Conservation (phyloP, 192 early-diverging fungal species). For the Coemansia sp. region DNA sequence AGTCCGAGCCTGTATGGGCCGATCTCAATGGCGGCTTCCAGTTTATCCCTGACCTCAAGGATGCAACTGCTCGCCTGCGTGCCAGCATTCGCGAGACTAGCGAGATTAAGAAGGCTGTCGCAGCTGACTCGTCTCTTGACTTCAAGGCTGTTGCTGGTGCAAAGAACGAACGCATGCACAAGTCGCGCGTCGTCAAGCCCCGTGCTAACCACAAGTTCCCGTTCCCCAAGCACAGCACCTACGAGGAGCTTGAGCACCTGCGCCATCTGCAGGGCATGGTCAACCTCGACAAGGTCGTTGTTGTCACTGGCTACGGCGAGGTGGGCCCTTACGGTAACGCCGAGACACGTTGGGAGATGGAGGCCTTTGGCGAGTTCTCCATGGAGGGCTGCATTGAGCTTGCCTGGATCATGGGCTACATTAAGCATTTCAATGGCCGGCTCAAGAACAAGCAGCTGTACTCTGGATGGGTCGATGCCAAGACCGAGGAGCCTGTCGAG, state of each 20-base stretch:
- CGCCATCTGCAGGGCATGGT: conserved; percentile 72
- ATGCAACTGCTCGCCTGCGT: conserved; percentile 73
- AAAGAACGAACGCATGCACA: conserved; percentile 61
- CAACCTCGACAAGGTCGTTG: conserved; percentile 90
- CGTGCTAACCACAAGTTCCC: conserved; percentile 88
- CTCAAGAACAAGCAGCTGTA: conserved; percentile 75
- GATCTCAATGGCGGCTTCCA: conserved; percentile 94
- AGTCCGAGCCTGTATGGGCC: conserved; percentile 87
- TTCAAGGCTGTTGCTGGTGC: conserved; percentile 74
- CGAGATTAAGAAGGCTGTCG: conserved; percentile 84
- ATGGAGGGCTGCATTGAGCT: conserved; percentile 83
- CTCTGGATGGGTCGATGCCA: conserved; percentile 86
- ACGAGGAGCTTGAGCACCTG: conserved; percentile 67
- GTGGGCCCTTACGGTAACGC: conserved; percentile 90
- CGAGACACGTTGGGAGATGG: conserved; percentile 98
- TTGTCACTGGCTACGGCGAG: conserved; percentile 92
- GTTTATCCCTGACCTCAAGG: conserved; percentile 82
- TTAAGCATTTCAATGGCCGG: conserved; percentile 72
- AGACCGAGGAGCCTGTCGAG: conserved; percentile 76
- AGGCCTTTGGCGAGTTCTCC: conserved; percentile 71
- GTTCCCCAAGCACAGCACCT: conserved; percentile 71
- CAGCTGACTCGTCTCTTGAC: conserved; percentile 76
- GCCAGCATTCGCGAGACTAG: conserved; percentile 79
- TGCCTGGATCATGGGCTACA: conserved; percentile 97
- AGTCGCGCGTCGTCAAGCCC: conserved; percentile 76